Evolutionary conservation across 805 yeast species (phyloP).

Genomic region (Sugiyamaella smithiae): DNA sequence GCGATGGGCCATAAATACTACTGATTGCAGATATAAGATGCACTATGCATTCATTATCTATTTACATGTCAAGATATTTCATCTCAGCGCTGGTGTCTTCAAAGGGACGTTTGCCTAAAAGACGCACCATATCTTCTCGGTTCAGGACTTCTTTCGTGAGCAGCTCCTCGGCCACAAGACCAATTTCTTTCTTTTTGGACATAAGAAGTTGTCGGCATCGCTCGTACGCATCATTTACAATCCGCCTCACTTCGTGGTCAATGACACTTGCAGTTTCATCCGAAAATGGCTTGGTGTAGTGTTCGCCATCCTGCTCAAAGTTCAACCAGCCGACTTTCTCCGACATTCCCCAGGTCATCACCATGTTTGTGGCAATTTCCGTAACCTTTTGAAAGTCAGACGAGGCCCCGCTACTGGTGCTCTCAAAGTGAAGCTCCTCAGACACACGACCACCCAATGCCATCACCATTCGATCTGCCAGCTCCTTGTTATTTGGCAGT

Average conservation of each 20-base stretch:
- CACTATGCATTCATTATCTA: too few species aligned
- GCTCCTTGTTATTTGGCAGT: constrained; percentile 70
- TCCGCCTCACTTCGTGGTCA: constrained; percentile 77
- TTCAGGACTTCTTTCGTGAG: constrained; percentile 85
- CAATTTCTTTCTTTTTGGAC: constrained; percentile 73
- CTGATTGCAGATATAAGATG: too few species aligned
- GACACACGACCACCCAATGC: constrained; percentile 96
- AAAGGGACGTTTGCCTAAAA: constrained; percentile 90
- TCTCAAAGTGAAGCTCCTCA: constrained; percentile 86
- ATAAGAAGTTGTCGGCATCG: constrained; percentile 66
- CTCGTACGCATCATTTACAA: constrained; percentile 71
- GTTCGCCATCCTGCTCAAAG: constrained; percentile 66
- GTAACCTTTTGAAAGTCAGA: constrained; percentile 97
- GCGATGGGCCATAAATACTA: too few species aligned
- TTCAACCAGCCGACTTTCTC: constrained; percentile 77
- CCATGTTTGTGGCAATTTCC: constrained; percentile 90
- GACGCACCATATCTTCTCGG: constrained; percentile 86
- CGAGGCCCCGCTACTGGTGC: constrained; percentile 95
- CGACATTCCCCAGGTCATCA: constrained; percentile 89
- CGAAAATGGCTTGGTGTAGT: constrained; percentile 80
- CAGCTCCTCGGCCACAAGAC: constrained; percentile 81
- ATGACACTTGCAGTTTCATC: constrained; percentile 80
- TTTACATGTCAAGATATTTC: constrained; percentile 47
- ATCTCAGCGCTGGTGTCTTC: constrained; percentile 89
- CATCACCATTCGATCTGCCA: constrained; percentile 91